phyloP scores from a whole-genome alignment of 768 basidiomycete species.

The Pisolithus microcarpus region DNA sequence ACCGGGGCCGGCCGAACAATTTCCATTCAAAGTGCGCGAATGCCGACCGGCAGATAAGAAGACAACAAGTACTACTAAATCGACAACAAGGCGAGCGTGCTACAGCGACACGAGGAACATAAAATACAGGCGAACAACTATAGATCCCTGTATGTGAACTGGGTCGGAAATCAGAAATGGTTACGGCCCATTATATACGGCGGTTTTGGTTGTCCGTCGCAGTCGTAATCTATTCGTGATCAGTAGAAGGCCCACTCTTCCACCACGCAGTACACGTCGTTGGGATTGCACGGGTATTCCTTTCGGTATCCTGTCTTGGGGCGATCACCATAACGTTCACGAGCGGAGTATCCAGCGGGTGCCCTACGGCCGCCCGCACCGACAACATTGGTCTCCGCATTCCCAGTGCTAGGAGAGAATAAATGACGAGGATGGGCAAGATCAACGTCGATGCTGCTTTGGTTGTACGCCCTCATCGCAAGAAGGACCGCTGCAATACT shows the following conservation, averaged over 20 bases:
- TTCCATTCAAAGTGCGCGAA: conserved; percentile 14
- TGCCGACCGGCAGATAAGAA: conserved; percentile 3
- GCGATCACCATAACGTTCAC: conserved; percentile 24
- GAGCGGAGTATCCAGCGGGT: conserved; percentile 14
- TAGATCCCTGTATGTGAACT: not conserved
- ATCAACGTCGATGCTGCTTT: conserved; percentile 23
- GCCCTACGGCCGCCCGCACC: conserved; percentile 25
- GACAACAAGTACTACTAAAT: not conserved
- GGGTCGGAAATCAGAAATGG: not conserved
- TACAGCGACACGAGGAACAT: not conserved
- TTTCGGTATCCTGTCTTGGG: conserved; percentile 26
- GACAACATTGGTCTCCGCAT: conserved; percentile 27
- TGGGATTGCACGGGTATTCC: conserved; percentile 50
- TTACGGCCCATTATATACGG: too few species aligned
- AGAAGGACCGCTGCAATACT: conserved; percentile 33
- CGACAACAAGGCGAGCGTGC: not conserved
- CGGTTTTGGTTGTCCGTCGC: not conserved
- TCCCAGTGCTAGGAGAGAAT: conserved; percentile 29
- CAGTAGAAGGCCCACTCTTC: conserved; percentile 59
- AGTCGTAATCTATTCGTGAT: conserved; percentile 2
- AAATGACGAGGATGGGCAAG: conserved; percentile 24
- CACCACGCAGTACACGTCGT: conserved; percentile 60
- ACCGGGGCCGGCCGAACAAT: conserved; percentile 9
- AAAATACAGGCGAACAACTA: not conserved
- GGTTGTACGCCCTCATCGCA: conserved; percentile 34